phyloP scores from a whole-genome alignment of 73 alveolate species.

The Effrenium voratum region DNA sequence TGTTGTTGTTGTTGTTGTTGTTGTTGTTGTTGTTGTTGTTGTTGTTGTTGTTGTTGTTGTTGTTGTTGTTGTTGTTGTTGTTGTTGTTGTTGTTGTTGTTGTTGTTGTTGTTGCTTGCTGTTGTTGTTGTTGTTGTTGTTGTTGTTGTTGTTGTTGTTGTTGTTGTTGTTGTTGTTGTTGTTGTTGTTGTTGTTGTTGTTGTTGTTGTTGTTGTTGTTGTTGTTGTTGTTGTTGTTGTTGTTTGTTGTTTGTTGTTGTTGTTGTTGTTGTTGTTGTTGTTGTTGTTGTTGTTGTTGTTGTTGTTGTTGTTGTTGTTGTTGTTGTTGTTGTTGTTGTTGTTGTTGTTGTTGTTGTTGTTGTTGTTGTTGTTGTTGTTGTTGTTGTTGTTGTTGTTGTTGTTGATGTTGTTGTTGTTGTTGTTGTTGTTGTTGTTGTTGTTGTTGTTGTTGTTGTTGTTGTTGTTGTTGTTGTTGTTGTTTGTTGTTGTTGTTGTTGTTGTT shows the following conservation, averaged over 20 bases:
- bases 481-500: neutral
- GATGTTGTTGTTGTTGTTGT: too few species aligned
- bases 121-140: neutral
- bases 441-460: too few species aligned
- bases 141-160: slow-evolving; percentile 14
- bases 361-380: neutral
- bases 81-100: too few species aligned
- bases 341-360: neutral
- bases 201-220: neutral
- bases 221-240: slow-evolving; percentile 2
- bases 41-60: neutral
- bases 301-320: neutral
- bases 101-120: too few species aligned
- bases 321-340: neutral
- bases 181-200: slow-evolving; percentile 4
- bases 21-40: neutral
- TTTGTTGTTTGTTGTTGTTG: neutral
- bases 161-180: neutral
- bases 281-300: slow-evolving; percentile 7
- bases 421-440: too few species aligned
- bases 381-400: neutral
- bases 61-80: too few species aligned
- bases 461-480: too few species aligned
- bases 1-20: neutral
- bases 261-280: neutral